Conservation (phyloP, 768 basidiomycete species). For the Russula compacta region DNA sequence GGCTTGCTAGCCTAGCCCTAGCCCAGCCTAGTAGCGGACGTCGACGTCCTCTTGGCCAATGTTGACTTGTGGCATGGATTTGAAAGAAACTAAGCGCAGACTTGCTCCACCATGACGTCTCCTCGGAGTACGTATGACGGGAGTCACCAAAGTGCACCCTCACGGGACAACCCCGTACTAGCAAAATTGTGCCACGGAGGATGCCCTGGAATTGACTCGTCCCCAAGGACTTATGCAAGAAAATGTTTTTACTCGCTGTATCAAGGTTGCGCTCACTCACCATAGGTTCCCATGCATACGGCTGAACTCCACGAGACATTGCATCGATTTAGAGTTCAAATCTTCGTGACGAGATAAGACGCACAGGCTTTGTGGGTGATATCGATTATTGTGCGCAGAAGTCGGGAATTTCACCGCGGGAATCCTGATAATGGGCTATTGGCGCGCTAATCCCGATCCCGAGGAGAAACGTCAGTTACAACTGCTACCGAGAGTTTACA, state of each 20-base stretch:
- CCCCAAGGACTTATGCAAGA: neutral
- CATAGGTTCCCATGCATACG: neutral
- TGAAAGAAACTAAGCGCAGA: no score
- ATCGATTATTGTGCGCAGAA: neutral
- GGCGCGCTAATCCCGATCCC: constrained; percentile 13
- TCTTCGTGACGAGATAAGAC: constrained; percentile 12
- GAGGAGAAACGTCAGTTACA: constrained; percentile 10
- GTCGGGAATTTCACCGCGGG: neutral
- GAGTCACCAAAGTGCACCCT: neutral
- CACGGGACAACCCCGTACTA: neutral
- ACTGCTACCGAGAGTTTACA: neutral
- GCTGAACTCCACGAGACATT: neutral
- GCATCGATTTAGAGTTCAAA: constrained; percentile 1
- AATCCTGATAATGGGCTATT: constrained; percentile 3
- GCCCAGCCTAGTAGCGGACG: no score
- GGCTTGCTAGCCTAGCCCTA: no score
- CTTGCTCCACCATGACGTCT: neutral
- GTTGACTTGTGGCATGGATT: no score
- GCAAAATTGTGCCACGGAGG: neutral
- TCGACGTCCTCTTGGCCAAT: neutral
- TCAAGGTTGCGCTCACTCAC: constrained; percentile 1
- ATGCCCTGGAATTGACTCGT: neutral
- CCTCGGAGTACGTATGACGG: neutral
- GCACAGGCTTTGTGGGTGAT: constrained; percentile 2
- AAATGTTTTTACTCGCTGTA: neutral